Evolutionary conservation across 148 eudicot genomes (phyloP), one percentile per base, ranked within the genome.

Genomic region (Pharnaceum exiguum): DNA sequence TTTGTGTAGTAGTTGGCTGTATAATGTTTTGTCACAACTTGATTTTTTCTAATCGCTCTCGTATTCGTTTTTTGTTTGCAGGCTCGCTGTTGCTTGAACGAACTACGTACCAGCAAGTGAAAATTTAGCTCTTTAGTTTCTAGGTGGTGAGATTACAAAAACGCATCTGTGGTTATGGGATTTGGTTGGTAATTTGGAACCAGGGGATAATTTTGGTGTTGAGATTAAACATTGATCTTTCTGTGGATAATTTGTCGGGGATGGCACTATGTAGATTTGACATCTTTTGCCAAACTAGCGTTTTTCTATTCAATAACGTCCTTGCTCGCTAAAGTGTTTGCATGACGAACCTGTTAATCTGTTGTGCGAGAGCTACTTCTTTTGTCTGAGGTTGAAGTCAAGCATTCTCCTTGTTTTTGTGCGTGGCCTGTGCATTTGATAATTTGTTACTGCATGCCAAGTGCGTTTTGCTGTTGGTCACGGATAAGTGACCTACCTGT

Each of bases 1-100:
- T 37, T 22, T 5, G 17, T 7, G 16, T 15, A 13, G 24, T 11
- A 13, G 13, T 12, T 36, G 22, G 28, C 17, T 0, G 6, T 3
- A 55, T 6, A 22, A 49, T 36, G 15, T 21, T 10, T n/a, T n/a
- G n/a, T n/a, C n/a, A n/a, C 25, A 10, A 24, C 36, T 1, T 51
- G 28, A 38, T 9, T 13, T 5, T 19, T 23, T n/a, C 27, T 22
- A 5, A 61, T 11, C n/a, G 5, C 26, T 11, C 10, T 37, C 40
- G 10, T 55, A 12, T 65, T 46, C 5, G 35, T 36, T 25, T 55
- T n/a, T n/a, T n/a, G n/a, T n/a, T 24, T 66, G 29, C 70, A 57
- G 70, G 57, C 11, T 38, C 22, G 30, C 16, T 15, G 43, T 39
- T 35, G 30, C 7, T 26, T 26, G 54, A 47, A 37, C 16, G 24